Evolutionary conservation across 176 grass and related monocot species (phyloP), one percentile per base, ranked within the genome.

Genomic region (Phoenix dactylifera): DNA sequence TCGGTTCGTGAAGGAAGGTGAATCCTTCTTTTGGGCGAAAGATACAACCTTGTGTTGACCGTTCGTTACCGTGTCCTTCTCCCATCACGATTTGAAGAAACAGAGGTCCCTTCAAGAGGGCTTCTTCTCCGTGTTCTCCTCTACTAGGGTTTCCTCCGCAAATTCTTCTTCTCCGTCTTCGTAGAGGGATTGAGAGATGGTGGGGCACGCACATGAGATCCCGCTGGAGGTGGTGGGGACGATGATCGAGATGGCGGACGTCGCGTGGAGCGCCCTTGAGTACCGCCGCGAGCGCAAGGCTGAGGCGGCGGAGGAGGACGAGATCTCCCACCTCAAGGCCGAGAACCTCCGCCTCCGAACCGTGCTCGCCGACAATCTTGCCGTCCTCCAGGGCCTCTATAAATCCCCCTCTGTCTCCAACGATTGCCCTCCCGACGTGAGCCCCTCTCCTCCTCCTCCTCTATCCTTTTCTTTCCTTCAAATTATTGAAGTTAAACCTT

Each of bases 401-500:
- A 75, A 72, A 35, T 77, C 70, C 16, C 82, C 82, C 18, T 64
- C 51, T 61, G 61, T 95, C 55, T 89, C 86, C 12, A 52, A 70
- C 57, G 82, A 95, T 54, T 89, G 90, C 20, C 90, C 90, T 64
- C 77, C 90, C 32, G 90, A 95, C 56, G 90, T 95, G 72, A 84
- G 82, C 24, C 0, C 10, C 17, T 54, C 3, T 44, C 16, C 18
- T 16, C 10, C 15, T 6, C 6, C 32, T 9, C 32, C 32, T 4
- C 20, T 20, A 20, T 28, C 26, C 32, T 14, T 44, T 44, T 44
- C 10, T 44, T 44, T 44, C 35, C 10, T 44, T 44, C 35, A 44
- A 44, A 12, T 44, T 14, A 12, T 44, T 12, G 35, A 12, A 9
- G 35, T 44, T 44, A 44, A 44, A 44, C 35, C 35, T 44, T 44